A percentile compares a stretch with the other conserved stretches of the same genome.
These are phyloP conservation scores for Hericium erinaceus DNA, from an alignment of 768 basidiomycete species.

Conservation along the genomic window DNA sequence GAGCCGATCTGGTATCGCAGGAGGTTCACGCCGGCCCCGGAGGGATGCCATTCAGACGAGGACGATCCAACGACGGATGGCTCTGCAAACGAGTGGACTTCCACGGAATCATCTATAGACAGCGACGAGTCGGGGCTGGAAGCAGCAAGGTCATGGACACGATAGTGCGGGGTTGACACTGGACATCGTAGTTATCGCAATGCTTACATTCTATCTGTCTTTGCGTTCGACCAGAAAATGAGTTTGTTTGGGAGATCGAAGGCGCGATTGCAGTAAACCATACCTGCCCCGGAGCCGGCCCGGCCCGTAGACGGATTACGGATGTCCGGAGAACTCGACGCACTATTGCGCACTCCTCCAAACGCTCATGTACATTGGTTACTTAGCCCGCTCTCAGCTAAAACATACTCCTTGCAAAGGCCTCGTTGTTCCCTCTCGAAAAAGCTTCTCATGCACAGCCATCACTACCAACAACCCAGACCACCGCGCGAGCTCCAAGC, in stretches of 20 bases:
- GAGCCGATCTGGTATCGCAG: neutral
- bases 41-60: neutral
- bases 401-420: neutral
- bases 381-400: neutral
- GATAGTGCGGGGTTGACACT: too few relatives aligned
- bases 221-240: too few relatives aligned
- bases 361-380: neutral
- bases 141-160: too few relatives aligned
- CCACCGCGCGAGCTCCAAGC: slow-evolving; percentile 42
- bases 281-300: too few relatives aligned
- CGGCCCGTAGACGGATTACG: too few relatives aligned
- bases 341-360: neutral
- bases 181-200: too few relatives aligned
- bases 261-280: too few relatives aligned
- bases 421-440: neutral
- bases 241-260: too few relatives aligned
- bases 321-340: too few relatives aligned
- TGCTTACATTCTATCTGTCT: too few relatives aligned
- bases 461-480: slow-evolving; percentile 2
- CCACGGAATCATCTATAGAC: neutral
- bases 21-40: too few relatives aligned
- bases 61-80: neutral
- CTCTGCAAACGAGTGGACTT: neutral
- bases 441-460: slow-evolving; percentile 1
- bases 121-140: neutral